Percentiles rank a stretch among this genome's conserved stretches.
Conservation (phyloP, 1,284 basidiomycete species). For the Cutaneotrichosporon sp. region DNA sequence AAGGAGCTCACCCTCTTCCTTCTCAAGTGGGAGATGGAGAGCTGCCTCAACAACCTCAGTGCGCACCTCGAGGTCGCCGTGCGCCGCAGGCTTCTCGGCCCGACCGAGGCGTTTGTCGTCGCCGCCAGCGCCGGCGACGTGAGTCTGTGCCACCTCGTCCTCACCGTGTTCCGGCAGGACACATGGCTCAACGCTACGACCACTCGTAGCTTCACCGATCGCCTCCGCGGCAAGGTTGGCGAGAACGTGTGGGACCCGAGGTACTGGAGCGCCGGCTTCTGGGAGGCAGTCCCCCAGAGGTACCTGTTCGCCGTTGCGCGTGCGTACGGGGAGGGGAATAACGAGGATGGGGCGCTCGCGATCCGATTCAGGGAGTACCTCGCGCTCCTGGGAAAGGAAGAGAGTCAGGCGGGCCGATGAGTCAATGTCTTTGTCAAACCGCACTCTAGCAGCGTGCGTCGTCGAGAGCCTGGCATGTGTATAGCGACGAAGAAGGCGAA, state of each 20-base stretch:
- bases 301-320: not conserved
- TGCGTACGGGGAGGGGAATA: not conserved
- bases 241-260: slow-evolving; percentile 1
- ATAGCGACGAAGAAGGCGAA: not conserved
- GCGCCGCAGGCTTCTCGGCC: not conserved
- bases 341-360: not conserved
- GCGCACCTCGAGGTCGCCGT: not conserved
- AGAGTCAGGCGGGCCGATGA: not conserved
- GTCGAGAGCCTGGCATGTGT: not conserved
- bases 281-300: not conserved
- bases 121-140: not conserved
- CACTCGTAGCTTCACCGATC: not conserved
- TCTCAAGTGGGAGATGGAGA: slow-evolving; percentile 4
- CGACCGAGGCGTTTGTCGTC: not conserved
- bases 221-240: not conserved
- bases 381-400: not conserved
- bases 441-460: not conserved
- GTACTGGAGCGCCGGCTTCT: not conserved
- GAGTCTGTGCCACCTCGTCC: not conserved
- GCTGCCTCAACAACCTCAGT: not conserved
- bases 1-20: not conserved
- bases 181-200: not conserved
- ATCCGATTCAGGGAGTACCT: not conserved
- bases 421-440: not conserved
- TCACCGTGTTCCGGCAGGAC: not conserved